These are phyloP conservation scores for Adansonia grandidieri DNA, from an alignment of 441 rosid species.

Conservation along the genomic window DNA sequence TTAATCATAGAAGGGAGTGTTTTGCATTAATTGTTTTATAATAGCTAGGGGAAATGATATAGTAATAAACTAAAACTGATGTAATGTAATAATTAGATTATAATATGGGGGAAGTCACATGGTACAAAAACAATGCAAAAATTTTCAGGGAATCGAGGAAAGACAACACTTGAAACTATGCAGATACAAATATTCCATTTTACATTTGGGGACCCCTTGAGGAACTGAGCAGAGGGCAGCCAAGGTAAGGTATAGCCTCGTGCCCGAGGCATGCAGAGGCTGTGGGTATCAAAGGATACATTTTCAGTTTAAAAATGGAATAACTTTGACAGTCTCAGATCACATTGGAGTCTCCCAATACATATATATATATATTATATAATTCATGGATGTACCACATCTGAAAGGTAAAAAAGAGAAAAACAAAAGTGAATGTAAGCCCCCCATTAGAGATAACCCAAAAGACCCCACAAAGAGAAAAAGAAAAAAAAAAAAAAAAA, in stretches of 20 bases:
- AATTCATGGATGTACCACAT: conserved; percentile 24
- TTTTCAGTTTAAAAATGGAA: conserved; percentile 42
- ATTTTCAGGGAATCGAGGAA: conserved; percentile 31
- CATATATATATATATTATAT: neutral
- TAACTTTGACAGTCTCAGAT: conserved; percentile 33
- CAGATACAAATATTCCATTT: conserved; percentile 31
- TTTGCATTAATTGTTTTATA: neutral
- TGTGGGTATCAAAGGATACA: conserved; percentile 39
- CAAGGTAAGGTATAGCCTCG: conserved; percentile 23
- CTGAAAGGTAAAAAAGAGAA: conserved; percentile 29
- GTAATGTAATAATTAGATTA: conserved; percentile 12
- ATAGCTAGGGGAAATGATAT: neutral
- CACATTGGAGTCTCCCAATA: conserved; percentile 23
- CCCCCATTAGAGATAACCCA: conserved; percentile 37
- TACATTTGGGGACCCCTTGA: conserved; percentile 30
- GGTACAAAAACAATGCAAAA: neutral
- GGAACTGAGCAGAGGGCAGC: neutral
- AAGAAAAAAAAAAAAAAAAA: conserved; percentile 8
- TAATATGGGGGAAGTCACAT: conserved; percentile 26
- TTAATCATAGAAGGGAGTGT: neutral
- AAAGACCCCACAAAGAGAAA: conserved; percentile 38
- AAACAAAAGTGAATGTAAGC: conserved; percentile 35
- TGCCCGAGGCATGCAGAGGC: conserved; percentile 32
- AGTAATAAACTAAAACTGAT: neutral
- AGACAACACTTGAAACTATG: conserved; percentile 35